Conservation (phyloP, 2,329 filamentous ascomycete genomes). For the Aspergillus candidus region DNA sequence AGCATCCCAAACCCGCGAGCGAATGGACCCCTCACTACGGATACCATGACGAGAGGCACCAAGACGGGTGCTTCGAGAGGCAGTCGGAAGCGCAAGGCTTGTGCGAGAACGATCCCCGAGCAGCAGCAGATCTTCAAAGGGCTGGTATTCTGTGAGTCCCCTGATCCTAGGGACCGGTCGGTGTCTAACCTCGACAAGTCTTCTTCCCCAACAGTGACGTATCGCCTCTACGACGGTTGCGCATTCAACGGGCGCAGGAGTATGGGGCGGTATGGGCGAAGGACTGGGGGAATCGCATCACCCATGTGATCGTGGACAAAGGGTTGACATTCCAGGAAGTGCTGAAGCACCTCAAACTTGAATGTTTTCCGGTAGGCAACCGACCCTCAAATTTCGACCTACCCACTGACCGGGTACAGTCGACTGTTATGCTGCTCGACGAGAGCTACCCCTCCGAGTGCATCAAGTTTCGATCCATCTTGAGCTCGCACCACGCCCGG, state of each 20-base stretch:
- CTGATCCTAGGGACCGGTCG: constrained; percentile 4
- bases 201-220: constrained; percentile 79
- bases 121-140: constrained; percentile 54
- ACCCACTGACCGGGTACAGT: constrained; percentile 19
- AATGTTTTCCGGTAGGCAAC: constrained; percentile 40
- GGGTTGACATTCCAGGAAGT: constrained; percentile 59
- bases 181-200: constrained; percentile 30
- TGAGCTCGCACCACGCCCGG: constrained; percentile 55
- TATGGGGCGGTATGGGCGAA: constrained; percentile 69
- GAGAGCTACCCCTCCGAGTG: constrained; percentile 66
- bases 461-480: constrained; percentile 50
- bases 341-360: constrained; percentile 48
- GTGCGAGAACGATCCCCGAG: constrained; percentile 46
- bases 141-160: constrained; percentile 51
- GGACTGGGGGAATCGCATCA: constrained; percentile 53
- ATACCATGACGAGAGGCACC: constrained; percentile 6
- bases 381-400: neutral
- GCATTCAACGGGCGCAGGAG: constrained; percentile 68
- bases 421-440: constrained; percentile 52
- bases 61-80: constrained; percentile 9
- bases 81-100: constrained; percentile 29
- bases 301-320: constrained; percentile 75
- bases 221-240: constrained; percentile 57
- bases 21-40: constrained; percentile 12
- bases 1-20: constrained; percentile 1